phyloP scores from a whole-genome alignment of 1,284 basidiomycete genomes.

The Ustilago tritici region DNA sequence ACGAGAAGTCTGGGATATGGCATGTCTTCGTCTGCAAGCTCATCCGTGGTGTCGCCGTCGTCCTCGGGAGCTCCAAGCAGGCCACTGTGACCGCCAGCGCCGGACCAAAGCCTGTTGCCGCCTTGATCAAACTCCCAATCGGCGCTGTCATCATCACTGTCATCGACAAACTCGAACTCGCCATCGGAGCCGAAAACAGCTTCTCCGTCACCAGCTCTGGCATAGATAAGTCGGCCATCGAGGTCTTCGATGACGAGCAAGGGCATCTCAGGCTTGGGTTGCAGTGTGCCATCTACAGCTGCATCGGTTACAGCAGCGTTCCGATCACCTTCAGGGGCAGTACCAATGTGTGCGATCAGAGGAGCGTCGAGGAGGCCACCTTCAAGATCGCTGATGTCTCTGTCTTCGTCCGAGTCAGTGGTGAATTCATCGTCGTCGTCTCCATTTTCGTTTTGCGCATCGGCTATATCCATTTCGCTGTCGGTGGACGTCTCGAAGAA shows the following conservation, averaged over 20 bases:
- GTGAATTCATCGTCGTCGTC: conserved; percentile 61
- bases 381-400: conserved; percentile 64
- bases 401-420: conserved; percentile 53
- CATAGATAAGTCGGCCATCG: conserved; percentile 68
- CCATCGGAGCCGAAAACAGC: conserved; percentile 69
- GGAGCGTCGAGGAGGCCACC: conserved; percentile 56
- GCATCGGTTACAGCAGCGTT: conserved; percentile 17
- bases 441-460: conserved; percentile 39
- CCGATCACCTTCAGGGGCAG: conserved; percentile 19
- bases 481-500: conserved; percentile 66
- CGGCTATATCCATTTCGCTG: conserved; percentile 35
- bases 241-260: conserved; percentile 69
- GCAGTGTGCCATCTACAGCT: conserved; percentile 15
- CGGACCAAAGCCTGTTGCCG: conserved; percentile 37
- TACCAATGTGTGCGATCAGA: conserved; percentile 62
- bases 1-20: conserved; percentile 67
- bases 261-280: conserved; percentile 58
- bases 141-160: conserved; percentile 64
- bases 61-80: conserved; percentile 46
- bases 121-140: conserved; percentile 51
- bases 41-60: conserved; percentile 69
- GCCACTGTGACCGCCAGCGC: conserved; percentile 19
- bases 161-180: conserved; percentile 68
- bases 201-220: conserved; percentile 67
- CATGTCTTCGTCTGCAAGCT: conserved; percentile 68